Evolutionary conservation across 2,329 filamentous ascomycete species (phyloP), one percentile per base, ranked within the genome.

Genomic region (Clathrospora elynae): DNA sequence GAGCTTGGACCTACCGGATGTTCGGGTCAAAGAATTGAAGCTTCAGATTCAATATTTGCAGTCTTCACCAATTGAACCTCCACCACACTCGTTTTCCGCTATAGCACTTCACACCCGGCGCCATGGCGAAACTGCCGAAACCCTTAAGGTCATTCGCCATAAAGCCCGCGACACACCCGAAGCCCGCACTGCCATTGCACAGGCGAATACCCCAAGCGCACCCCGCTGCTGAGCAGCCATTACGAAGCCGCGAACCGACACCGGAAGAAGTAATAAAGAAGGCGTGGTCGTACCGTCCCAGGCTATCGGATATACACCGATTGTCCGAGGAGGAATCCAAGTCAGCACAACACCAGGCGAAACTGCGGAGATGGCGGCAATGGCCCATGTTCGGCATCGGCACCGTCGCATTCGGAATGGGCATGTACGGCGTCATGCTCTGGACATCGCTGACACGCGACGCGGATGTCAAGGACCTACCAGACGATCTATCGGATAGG

Each of bases 401-500:
- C 7, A 11, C 69, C 48, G 50, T 70, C 29, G 71, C 67, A 22
- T 72, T 71, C 28, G 67, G 59, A 3, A 51, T 75, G 26, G 72
- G 70, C 19, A 61, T 73, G 51, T 76, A 76, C 46, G 58, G 56
- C 24, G 54, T 64, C 6, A 61, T 67, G 42, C 57, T 76, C 13
- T 69, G 65, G 49, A 47, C 52, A 40, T 71, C 57, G 52, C 59
- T 58, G 52, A 64, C 47, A 35, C 49, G 49, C 13, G 52, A 55
- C n/a, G 50, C 49, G n/a, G 51, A 61, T 5, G 10, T 51, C 37
- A 55, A 55, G 24, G 51, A 64, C 13, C 45, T 72, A 2, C 67
- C 69, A 6, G 51, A 57, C 28, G 75, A 78, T 51, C 68, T 76
- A 16, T 69, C 71, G 2, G 69, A 67, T 34, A 68, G 74, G 13